Evolutionary conservation across 306 rosid genomes (phyloP).

Genomic region (Heteromeles arbutifolia): DNA sequence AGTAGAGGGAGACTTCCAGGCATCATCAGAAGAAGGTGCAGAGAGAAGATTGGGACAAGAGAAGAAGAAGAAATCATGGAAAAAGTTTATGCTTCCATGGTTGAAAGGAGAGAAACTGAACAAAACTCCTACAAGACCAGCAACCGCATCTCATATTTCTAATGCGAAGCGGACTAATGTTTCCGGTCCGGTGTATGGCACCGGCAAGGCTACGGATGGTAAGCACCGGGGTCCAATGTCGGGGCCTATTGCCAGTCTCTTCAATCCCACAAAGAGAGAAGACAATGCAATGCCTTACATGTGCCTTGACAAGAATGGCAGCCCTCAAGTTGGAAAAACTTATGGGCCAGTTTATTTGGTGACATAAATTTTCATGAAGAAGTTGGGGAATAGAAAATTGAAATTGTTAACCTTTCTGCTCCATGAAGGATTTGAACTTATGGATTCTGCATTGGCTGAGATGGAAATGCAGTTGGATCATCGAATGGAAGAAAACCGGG

Average conservation of each 20-base stretch:
- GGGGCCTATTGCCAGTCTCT: constrained; percentile 53
- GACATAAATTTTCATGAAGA: constrained; percentile 23
- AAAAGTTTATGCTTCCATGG: constrained; percentile 54
- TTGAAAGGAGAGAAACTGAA: constrained; percentile 51
- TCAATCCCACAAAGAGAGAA: constrained; percentile 34
- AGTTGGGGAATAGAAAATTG: neutral
- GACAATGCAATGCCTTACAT: constrained; percentile 45
- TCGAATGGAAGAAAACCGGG: neutral
- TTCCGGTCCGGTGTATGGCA: constrained; percentile 58
- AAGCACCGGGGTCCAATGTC: constrained; percentile 37
- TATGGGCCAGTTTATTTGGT: constrained; percentile 75
- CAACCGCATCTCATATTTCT: constrained; percentile 20
- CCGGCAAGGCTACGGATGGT: constrained; percentile 15
- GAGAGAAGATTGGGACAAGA: constrained; percentile 22
- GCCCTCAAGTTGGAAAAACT: constrained; percentile 22
- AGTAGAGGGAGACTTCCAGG: constrained; percentile 29
- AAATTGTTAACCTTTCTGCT: neutral
- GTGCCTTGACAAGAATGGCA: constrained; percentile 37
- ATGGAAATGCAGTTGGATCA: neutral
- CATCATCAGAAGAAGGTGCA: constrained; percentile 35
- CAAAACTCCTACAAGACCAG: constrained; percentile 23
- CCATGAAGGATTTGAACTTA: neutral
- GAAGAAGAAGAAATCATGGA: constrained; percentile 67
- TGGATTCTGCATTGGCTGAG: neutral
- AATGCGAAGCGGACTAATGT: constrained; percentile 27